A percentile compares a stretch with the other conserved stretches of the same genome.
Conservation (phyloP, 2,329 filamentous ascomycete species). For the Cercospora berteroae region DNA sequence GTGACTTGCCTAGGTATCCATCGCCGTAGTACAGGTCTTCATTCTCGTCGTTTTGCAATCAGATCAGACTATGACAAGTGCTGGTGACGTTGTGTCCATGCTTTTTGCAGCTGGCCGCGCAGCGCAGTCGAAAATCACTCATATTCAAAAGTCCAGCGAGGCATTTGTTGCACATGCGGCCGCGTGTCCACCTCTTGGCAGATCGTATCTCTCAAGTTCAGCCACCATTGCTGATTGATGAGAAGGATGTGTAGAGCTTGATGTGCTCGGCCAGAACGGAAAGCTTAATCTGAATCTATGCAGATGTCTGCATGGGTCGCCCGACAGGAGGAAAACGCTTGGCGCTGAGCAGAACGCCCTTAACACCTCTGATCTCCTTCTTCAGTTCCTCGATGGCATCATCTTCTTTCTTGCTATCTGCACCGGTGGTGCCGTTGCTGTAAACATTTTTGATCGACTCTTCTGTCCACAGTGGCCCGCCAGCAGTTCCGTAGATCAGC, state of each 20-base stretch:
- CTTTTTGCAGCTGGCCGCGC: not conserved
- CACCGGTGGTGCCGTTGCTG: not conserved
- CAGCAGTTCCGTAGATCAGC: constrained; percentile 48
- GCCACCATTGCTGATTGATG: not conserved
- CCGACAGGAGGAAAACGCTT: constrained; percentile 58
- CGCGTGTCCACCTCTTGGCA: not conserved
- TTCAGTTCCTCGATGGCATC: constrained; percentile 73
- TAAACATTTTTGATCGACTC: constrained; percentile 29
- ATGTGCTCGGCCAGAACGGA: not conserved
- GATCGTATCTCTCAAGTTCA: not conserved
- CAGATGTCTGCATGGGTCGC: constrained; percentile 14
- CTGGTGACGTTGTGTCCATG: not conserved
- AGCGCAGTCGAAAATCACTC: not conserved
- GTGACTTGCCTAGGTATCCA: not conserved
- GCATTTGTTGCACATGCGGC: not conserved
- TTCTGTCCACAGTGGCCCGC: constrained; percentile 27
- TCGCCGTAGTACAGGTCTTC: not conserved
- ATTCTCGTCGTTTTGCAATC: not conserved
- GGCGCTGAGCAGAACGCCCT: constrained; percentile 73
- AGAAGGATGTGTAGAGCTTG: not conserved
- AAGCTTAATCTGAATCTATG: not conserved
- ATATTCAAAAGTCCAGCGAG: not conserved
- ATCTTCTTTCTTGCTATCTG: constrained; percentile 48
- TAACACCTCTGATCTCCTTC: constrained; percentile 73
- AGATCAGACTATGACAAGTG: not conserved